Evolutionary conservation across 805 yeast genomes (phyloP).

Genomic region (Candida bentonensis): DNA sequence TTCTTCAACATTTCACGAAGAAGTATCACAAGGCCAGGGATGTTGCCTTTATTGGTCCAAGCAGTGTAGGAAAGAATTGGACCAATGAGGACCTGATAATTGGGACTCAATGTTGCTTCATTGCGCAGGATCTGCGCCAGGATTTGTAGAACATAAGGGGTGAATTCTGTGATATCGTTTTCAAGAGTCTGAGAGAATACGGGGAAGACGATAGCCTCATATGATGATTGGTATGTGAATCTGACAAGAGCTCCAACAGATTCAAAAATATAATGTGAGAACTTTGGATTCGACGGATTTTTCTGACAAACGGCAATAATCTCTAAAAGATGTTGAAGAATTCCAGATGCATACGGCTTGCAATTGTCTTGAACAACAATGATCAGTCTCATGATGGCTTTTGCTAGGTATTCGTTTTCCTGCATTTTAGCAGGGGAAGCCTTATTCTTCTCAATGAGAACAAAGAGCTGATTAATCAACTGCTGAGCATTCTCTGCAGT

Average conservation of each 20-base stretch:
- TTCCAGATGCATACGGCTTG: slow-evolving; percentile 17
- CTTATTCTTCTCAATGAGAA: slow-evolving; percentile 44
- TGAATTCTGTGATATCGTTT: slow-evolving; percentile 83
- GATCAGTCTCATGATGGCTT: slow-evolving; percentile 70
- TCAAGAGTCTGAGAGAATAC: slow-evolving; percentile 52
- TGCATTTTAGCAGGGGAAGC: slow-evolving; percentile 78
- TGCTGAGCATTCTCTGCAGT: slow-evolving; percentile 43
- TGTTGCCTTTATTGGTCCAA: slow-evolving; percentile 88
- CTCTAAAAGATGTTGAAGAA: slow-evolving; percentile 54
- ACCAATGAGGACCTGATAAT: slow-evolving; percentile 51
- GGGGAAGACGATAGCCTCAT: slow-evolving; percentile 48
- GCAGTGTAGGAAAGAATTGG: slow-evolving; percentile 82
- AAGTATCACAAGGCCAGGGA: slow-evolving; percentile 82
- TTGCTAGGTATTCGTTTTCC: slow-evolving; percentile 89
- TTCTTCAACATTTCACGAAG: slow-evolving; percentile 50
- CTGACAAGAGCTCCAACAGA: slow-evolving; percentile 65
- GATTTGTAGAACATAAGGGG: slow-evolving; percentile 88
- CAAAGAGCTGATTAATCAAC: slow-evolving; percentile 51
- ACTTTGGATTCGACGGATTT: slow-evolving; percentile 92
- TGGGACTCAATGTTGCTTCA: slow-evolving; percentile 40
- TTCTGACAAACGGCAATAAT: slow-evolving; percentile 60
- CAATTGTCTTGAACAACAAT: slow-evolving; percentile 49
- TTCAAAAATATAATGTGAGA: slow-evolving; percentile 84
- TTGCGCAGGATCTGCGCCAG: slow-evolving; percentile 60
- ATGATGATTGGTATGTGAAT: slow-evolving; percentile 13